Percentiles rank a stretch among this genome's conserved stretches.
Evolutionary conservation across 2,329 filamentous ascomycete species (phyloP).

Genomic region (Colletotrichum viniferum): DNA sequence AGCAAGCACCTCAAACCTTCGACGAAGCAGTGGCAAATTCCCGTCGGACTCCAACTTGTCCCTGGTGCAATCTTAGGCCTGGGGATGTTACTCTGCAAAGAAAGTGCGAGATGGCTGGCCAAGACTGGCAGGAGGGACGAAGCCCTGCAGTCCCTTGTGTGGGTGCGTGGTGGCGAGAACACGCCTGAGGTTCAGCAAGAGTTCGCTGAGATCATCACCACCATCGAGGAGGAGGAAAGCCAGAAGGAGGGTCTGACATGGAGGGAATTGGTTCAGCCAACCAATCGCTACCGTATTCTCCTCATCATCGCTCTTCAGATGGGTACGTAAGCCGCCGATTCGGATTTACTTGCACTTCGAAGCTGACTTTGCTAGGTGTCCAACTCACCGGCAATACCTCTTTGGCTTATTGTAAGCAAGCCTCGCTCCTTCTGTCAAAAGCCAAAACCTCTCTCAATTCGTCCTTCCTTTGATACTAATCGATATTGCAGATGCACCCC

Average conservation of each 20-base stretch:
- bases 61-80: constrained; percentile 49
- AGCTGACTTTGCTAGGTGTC: constrained; percentile 26
- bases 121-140: constrained; percentile 49
- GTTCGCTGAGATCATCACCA: constrained; percentile 46
- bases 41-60: constrained; percentile 51
- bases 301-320: constrained; percentile 55
- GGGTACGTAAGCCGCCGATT: constrained; percentile 27
- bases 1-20: constrained; percentile 37
- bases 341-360: accelerated
- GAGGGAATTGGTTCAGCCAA: constrained; percentile 49
- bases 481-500: constrained; percentile 43
- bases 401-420: constrained; percentile 47
- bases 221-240: constrained; percentile 50
- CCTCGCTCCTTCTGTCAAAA: accelerated
- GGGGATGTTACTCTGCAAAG: constrained; percentile 53
- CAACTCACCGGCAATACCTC: constrained; percentile 57
- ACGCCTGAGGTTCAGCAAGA: constrained; percentile 37
- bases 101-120: constrained; percentile 52
- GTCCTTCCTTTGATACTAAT: neutral
- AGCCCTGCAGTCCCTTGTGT: constrained; percentile 50
- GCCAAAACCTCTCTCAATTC: too few relatives aligned
- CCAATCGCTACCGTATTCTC: constrained; percentile 52
- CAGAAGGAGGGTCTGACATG: constrained; percentile 48
- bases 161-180: constrained; percentile 52
- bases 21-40: constrained; percentile 55